Evolutionary conservation across 345 rosid genomes (phyloP).

Genomic region (Salix brachista): DNA sequence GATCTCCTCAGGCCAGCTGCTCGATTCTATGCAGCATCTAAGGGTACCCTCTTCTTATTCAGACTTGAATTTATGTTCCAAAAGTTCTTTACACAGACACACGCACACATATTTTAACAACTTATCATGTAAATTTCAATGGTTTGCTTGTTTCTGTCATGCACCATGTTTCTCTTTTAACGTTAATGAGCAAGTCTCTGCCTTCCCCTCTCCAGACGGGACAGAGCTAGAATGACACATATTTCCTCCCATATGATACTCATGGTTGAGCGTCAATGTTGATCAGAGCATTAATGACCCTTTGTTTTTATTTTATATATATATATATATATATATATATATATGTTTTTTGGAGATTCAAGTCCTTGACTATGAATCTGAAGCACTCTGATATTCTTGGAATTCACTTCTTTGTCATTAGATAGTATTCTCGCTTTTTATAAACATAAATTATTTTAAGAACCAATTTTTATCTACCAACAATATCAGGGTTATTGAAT

Average conservation of each 20-base stretch:
- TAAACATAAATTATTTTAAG: neutral
- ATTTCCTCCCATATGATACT: neutral
- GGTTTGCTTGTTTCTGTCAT: neutral
- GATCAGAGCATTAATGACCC: neutral
- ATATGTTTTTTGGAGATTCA: neutral
- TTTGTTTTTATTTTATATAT: too few species aligned
- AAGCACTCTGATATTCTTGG: neutral
- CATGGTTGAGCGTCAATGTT: neutral
- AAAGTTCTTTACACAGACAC: neutral
- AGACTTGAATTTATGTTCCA: neutral
- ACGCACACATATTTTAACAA: neutral
- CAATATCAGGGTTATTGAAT: conserved; percentile 1
- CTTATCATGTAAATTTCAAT: neutral
- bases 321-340: too few species aligned
- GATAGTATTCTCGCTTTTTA: neutral
- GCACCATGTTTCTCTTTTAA: neutral
- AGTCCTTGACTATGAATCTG: neutral
- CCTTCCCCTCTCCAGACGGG: neutral
- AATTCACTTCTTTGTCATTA: neutral
- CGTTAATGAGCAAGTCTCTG: neutral
- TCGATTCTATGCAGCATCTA: conserved; percentile 43
- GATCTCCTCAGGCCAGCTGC: conserved; percentile 74
- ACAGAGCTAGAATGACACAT: neutral
- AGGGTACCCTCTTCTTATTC: conserved; percentile 38
- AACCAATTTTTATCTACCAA: neutral